phyloP scores from a whole-genome alignment of 2,329 filamentous ascomycete genomes.

The Rosellinia necatrix region DNA sequence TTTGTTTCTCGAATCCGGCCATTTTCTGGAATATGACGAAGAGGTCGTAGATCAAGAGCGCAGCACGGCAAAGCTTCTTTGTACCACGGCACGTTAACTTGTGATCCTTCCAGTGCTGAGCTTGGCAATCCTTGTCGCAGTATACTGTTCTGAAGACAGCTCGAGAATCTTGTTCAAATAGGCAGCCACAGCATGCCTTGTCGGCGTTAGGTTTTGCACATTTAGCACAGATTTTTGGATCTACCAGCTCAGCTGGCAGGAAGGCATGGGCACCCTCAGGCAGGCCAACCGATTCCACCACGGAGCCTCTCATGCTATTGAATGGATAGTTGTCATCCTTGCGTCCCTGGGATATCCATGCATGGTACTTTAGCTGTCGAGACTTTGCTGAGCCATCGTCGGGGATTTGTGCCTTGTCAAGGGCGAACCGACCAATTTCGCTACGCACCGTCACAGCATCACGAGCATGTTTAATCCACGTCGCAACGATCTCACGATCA shows the following conservation, averaged over 20 bases:
- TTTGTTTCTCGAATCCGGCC: not conserved
- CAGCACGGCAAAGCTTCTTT: constrained; percentile 12
- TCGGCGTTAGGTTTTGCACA: constrained; percentile 7
- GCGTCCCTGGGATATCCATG: constrained; percentile 19
- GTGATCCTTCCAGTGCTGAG: constrained; percentile 18
- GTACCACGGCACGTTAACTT: constrained; percentile 8
- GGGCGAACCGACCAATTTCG: constrained; percentile 11
- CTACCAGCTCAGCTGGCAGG: constrained; percentile 7
- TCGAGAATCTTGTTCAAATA: constrained; percentile 6
- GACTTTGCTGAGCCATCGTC: constrained; percentile 19
- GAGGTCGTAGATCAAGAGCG: constrained; percentile 9
- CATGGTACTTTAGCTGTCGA: constrained; percentile 10
- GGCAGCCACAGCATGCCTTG: constrained; percentile 11
- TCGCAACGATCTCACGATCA: not conserved
- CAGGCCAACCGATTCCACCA: not conserved
- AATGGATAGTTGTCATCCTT: constrained; percentile 20
- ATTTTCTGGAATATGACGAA: constrained; percentile 16
- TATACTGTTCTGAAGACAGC: constrained; percentile 15
- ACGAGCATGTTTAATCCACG: not conserved
- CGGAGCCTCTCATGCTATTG: not conserved
- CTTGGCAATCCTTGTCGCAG: constrained; percentile 19
- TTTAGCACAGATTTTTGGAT: constrained; percentile 13
- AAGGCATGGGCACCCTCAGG: constrained; percentile 5
- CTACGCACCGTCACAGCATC: not conserved
- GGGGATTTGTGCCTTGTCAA: constrained; percentile 13